Percentiles rank a stretch among this genome's conserved stretches.
Evolutionary conservation across 208 protist species (phyloP).

Genomic region (Crithidia sp.): DNA sequence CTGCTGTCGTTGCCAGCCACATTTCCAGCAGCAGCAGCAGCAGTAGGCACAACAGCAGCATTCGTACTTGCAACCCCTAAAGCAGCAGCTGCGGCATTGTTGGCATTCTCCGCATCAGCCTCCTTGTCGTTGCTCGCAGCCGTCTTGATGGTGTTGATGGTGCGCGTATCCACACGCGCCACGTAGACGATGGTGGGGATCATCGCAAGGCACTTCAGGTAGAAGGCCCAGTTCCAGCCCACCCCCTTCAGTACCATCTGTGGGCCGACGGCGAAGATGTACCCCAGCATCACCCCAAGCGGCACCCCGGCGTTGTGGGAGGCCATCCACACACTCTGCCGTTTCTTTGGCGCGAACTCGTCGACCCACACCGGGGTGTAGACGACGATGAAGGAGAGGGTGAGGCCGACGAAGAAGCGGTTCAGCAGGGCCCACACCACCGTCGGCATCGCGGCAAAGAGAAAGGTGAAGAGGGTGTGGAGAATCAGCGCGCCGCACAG

Average conservation of each 20-base stretch:
- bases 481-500: conserved; percentile 60
- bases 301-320: conserved; percentile 91
- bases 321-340: conserved; percentile 91
- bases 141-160: conserved; percentile 54
- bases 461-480: conserved; percentile 82
- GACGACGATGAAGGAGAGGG: conserved; percentile 91
- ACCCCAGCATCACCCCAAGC: conserved; percentile 92
- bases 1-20: neutral
- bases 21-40: neutral
- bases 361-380: conserved; percentile 94
- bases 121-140: conserved; percentile 9
- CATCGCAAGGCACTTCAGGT: conserved; percentile 79
- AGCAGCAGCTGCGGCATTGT: neutral
- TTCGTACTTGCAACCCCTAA: neutral
- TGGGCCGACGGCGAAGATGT: conserved; percentile 61
- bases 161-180: conserved; percentile 46
- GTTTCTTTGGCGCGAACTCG: conserved; percentile 84
- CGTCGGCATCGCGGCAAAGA: conserved; percentile 63
- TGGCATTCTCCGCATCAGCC: neutral
- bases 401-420: conserved; percentile 90
- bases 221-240: conserved; percentile 86
- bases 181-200: conserved; percentile 72
- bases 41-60: neutral
- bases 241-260: conserved; percentile 63
- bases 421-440: conserved; percentile 62